Base-by-base conservation (phyloP, 1,284 basidiomycete species). In the Leccinum pseudoinsigne region DNA sequence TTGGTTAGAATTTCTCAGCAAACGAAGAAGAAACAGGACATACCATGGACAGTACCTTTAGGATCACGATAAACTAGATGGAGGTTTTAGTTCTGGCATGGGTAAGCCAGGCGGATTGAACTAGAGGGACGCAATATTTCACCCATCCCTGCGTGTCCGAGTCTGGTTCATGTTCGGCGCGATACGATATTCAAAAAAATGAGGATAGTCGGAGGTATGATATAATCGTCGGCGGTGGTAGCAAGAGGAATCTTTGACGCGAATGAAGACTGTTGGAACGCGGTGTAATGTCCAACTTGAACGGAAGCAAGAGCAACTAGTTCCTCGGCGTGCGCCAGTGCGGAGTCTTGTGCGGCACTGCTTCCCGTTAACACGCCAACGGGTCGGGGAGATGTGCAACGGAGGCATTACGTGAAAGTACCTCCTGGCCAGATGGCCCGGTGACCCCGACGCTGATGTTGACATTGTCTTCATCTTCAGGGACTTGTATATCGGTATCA, bases 211-310 rank as follows among this genome's bases (percentile, higher is more conserved):
- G 28, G 28, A 21, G 93, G 93, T 62, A 95, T 95, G 64, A 92
- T 84, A 75, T 92, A 95, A 54, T 94, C 91, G 69, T 94, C 90
- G 16, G 93, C 89, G 60, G 95, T 90, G 1, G 89, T 84, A n/a
- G 89, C 89, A 61, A 94, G 80, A 14, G 93, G 93, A 69, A 95
- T 92, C 63, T 84, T 87, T 9, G 93, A 93, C 8, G 93, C 84
- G 71, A 93, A 94, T 5, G 82, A 82, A 6, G 95, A 79, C 76
- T 95, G 93, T 71, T 94, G 93, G 78, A 95, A 94, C 4, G 92
- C 94, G 12, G 90, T 92, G 72, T 94, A 95, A 34, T 92, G 86
- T 26, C 90, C 89, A 75, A 87, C 84, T 62, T 88, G 86, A 9
- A 88, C 83, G 5, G 86, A 85, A 31, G 87, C 84, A 5, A 91